Conservation (phyloP, 1,284 basidiomycete genomes). For the Cutaneotrichosporon spelunceum region DNA sequence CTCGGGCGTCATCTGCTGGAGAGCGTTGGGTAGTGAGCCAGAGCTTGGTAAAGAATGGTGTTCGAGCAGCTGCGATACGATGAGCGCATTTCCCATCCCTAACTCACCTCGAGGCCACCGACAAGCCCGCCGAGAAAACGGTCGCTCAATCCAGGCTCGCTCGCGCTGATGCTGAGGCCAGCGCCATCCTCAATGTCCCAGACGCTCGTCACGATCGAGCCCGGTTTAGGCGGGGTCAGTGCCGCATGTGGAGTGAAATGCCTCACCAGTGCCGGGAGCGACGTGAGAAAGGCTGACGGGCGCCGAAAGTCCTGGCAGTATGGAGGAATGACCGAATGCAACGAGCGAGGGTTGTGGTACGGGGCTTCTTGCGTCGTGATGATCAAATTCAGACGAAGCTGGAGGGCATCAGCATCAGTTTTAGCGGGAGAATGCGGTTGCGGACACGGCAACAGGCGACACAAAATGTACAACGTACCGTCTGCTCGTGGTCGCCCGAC, state of each 20-base stretch:
- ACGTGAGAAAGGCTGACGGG: constrained; percentile 38
- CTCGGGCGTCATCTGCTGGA: constrained; percentile 20
- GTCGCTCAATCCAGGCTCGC: constrained; percentile 24
- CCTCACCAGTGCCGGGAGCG: constrained; percentile 29
- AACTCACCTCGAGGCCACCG: constrained; percentile 27
- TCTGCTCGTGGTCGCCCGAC: constrained; percentile 32
- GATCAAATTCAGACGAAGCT: constrained; percentile 25
- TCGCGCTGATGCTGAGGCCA: constrained; percentile 21
- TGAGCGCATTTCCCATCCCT: constrained; percentile 8
- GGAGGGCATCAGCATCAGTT: background rate
- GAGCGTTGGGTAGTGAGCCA: constrained; percentile 12
- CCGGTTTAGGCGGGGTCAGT: constrained; percentile 8
- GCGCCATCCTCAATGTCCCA: constrained; percentile 27
- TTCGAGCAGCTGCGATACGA: constrained; percentile 19
- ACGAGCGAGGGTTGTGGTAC: constrained; percentile 21
- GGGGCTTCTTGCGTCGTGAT: constrained; percentile 24
- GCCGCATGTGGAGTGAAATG: constrained; percentile 25
- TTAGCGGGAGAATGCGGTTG: no score
- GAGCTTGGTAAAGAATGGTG: constrained; percentile 20
- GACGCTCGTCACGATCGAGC: constrained; percentile 20
- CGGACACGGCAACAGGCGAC: background rate
- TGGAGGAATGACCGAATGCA: constrained; percentile 21
- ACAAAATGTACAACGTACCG: constrained; percentile 21
- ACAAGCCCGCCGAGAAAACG: constrained; percentile 24
- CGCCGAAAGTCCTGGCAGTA: constrained; percentile 29